phyloP scores from a whole-genome alignment of 768 basidiomycete genomes.

The Galerina marginata region DNA sequence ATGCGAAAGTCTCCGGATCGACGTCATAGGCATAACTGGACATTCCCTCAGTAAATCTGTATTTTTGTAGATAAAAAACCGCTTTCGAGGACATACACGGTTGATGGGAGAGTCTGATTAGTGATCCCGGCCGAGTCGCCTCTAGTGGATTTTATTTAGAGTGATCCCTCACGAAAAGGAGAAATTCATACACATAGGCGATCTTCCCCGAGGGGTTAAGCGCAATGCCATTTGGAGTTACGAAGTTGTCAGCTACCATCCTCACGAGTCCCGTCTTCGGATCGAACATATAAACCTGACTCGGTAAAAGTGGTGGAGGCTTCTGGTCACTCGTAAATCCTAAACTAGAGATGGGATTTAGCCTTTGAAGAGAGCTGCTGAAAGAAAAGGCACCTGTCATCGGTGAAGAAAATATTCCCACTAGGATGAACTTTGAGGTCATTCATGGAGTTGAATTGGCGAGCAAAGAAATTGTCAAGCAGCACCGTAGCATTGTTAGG shows the following conservation, averaged over 20 bases:
- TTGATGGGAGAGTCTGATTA: constrained; percentile 63
- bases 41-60: not conserved
- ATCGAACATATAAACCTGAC: constrained; percentile 79
- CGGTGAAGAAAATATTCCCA: constrained; percentile 71
- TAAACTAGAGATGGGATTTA: constrained; percentile 46
- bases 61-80: not conserved
- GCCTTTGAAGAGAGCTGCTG: not conserved
- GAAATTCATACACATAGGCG: constrained; percentile 59
- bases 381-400: constrained; percentile 54
- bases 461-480: constrained; percentile 77
- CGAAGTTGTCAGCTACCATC: constrained; percentile 76
- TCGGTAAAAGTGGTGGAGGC: constrained; percentile 65
- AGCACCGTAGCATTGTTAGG: constrained; percentile 72
- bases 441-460: constrained; percentile 83
- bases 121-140: constrained; percentile 52
- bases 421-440: constrained; percentile 77
- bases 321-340: constrained; percentile 69
- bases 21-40: constrained; percentile 71
- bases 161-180: not conserved
- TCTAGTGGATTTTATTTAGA: constrained; percentile 28
- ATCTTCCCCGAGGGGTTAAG: constrained; percentile 64
- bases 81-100: constrained; percentile 52
- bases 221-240: constrained; percentile 73
- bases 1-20: constrained; percentile 54
- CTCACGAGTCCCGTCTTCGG: constrained; percentile 64